These are phyloP conservation scores for Leccinum ponderosum DNA, from an alignment of 1,284 basidiomycete genomes.

Conservation along the genomic window DNA sequence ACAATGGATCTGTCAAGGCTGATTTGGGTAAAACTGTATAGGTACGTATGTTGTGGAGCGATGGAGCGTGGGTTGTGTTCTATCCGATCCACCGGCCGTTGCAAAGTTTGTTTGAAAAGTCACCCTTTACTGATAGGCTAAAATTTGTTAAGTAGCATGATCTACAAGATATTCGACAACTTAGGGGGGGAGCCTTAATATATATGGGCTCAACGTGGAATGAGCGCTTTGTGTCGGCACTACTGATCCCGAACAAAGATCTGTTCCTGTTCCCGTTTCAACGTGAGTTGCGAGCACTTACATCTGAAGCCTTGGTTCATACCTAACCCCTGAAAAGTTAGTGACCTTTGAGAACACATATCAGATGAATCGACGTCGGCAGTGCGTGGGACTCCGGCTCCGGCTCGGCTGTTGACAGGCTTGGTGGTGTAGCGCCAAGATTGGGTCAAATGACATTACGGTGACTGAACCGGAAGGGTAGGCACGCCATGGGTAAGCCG, in stretches of 20 bases:
- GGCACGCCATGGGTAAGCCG: constrained; percentile 4
- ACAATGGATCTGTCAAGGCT: not conserved
- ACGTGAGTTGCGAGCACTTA: constrained; percentile 1
- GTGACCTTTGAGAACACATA: not conserved
- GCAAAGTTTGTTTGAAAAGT: not conserved
- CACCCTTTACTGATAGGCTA: not conserved
- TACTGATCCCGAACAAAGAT: constrained; percentile 15
- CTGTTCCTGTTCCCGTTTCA: not conserved
- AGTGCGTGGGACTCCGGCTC: constrained; percentile 25
- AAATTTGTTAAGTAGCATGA: constrained; percentile 13
- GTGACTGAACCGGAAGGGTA: constrained; percentile 8
- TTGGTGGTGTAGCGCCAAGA: constrained; percentile 6
- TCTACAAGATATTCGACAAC: constrained; percentile 9
- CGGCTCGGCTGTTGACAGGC: constrained; percentile 18
- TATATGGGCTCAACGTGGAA: constrained; percentile 11
- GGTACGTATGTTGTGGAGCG: constrained; percentile 15
- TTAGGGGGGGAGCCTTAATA: not conserved
- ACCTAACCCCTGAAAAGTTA: constrained; percentile 3
- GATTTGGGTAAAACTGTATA: not conserved
- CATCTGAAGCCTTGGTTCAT: not conserved
- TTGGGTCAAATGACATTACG: constrained; percentile 10
- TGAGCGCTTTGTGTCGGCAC: constrained; percentile 4
- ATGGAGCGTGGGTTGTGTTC: constrained; percentile 2
- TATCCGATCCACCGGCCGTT: not conserved
- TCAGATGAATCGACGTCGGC: constrained; percentile 17